Base-by-base conservation (phyloP, 2,329 filamentous ascomycete species). In the Exserohilum rostratum region DNA sequence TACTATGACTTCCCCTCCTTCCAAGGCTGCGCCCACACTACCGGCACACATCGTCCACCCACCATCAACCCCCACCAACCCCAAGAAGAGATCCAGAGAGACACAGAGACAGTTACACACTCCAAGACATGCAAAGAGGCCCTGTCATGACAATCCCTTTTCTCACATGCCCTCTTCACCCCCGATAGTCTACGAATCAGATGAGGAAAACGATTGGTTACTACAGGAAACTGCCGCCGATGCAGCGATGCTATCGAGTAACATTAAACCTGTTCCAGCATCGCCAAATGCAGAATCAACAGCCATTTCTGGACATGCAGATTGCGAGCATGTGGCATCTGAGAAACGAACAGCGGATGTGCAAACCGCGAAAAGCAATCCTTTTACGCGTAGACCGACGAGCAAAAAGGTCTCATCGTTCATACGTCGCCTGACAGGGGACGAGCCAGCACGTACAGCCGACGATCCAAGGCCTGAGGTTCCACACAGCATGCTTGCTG, bases 211-310 rank as follows among this genome's bases (percentile, higher is more conserved):
- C 33, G 54, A 54, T 18, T 54, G 51, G 29, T 1, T 54, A 13
- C 55, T 54, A 13, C 55, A 35, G n/a, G 17, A 35, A 5, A 50
- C 33, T 46, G 27, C 20, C 20, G 34, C 37, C 15, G 50, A 62
- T 6, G 35, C 53, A 7, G 67, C 68, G 44, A 60, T 73, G 11
- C 55, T 78, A 10, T 77, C 76, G 1, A 78, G 76, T 62, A 79
- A 79, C 46, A 73, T 64, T 35, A 81, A 68, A 70, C 77, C 55
- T 61, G 65, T 68, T 62, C 79, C 67, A 72, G 77, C 59, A 66
- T 78, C 74, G 17, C 77, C 77, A 22, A 60, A 65, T 34, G 72
- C 70, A 39, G 70, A 71, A 5, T 78, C 77, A 5, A 72, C 62
- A 34, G 75, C 76, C 6, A 75, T 69, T 60, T 82, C 69, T 55